A percentile compares a stretch with the other conserved stretches of the same genome.
Evolutionary conservation across 2,329 filamentous ascomycete species (phyloP).

Genomic region (Ophiostoma sp.): DNA sequence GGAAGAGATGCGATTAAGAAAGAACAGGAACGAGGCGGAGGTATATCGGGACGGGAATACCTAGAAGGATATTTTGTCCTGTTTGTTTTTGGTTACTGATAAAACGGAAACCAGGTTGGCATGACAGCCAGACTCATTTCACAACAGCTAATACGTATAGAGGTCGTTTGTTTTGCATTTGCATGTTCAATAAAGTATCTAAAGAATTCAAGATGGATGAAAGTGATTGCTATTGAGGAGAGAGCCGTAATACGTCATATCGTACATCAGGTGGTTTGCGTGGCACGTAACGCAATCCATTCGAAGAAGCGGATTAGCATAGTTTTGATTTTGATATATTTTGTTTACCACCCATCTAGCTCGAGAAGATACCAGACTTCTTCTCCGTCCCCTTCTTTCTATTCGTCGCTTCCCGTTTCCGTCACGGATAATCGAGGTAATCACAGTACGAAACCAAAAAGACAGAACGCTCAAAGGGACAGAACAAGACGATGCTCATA

Average conservation of each 20-base stretch:
- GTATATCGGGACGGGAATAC: no score
- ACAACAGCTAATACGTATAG: slow-evolving; percentile 26
- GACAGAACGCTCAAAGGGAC: neutral
- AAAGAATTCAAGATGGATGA: no score
- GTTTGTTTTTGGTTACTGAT: neutral
- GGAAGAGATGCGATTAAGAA: neutral
- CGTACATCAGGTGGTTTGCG: no score
- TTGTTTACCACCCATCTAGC: neutral
- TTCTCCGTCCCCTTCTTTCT: neutral
- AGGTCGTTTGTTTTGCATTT: slow-evolving; percentile 32
- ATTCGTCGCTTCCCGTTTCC: no score
- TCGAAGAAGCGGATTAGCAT: no score
- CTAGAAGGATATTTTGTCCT: neutral
- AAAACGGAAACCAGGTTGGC: neutral
- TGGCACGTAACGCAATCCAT: no score
- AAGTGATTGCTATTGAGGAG: no score
- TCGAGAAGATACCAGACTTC: neutral
- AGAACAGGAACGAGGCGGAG: no score
- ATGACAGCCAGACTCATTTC: neutral
- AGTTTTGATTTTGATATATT: neutral
- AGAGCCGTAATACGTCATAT: no score
- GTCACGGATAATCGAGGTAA: no score
- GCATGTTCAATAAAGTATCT: neutral
- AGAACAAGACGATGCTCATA: neutral
- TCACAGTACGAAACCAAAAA: no score